A percentile compares a stretch with the other conserved stretches of the same genome.
Conservation (phyloP, 1,139 yeast species). For the Candida glucosophila region DNA sequence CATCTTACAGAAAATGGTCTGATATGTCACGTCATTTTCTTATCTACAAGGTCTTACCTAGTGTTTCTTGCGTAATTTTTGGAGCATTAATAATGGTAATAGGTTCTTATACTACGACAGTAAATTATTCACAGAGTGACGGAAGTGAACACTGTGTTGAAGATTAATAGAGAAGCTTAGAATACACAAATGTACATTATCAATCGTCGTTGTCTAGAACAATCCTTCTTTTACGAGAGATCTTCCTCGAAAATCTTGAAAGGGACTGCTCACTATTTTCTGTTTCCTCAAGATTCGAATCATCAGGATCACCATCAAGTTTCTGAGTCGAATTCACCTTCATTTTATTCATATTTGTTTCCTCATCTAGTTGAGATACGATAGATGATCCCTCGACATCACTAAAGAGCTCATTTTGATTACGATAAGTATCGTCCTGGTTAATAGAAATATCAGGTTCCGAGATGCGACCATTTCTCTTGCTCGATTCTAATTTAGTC, state of each 20-base stretch:
- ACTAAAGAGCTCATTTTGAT: constrained; percentile 11
- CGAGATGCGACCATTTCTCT: too few species aligned
- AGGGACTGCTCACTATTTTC: constrained; percentile 1
- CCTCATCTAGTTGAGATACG: background rate
- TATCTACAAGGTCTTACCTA: constrained; percentile 35
- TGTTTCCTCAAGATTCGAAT: constrained; percentile 1
- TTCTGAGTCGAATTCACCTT: constrained; percentile 1
- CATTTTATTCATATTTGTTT: background rate
- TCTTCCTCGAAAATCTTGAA: too few species aligned
- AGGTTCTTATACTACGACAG: constrained; percentile 67
- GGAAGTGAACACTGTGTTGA: constrained; percentile 27
- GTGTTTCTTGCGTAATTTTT: constrained; percentile 55
- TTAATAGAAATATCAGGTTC: constrained; percentile 3
- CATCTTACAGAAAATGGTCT: constrained; percentile 26
- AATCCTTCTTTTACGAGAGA: too few species aligned
- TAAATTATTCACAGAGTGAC: constrained; percentile 33
- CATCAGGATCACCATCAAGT: background rate
- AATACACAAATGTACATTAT: too few species aligned
- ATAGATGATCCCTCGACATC: constrained; percentile 14
- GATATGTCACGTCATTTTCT: constrained; percentile 21
- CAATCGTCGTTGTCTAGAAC: too few species aligned
- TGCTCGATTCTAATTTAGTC: constrained; percentile 20
- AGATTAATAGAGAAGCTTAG: too few species aligned
- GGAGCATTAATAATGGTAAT: constrained; percentile 73
- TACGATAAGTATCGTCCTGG: constrained; percentile 7